Evolutionary conservation across 768 basidiomycete genomes (phyloP).

Genomic region (Porpolomopsis calyptriformis): DNA sequence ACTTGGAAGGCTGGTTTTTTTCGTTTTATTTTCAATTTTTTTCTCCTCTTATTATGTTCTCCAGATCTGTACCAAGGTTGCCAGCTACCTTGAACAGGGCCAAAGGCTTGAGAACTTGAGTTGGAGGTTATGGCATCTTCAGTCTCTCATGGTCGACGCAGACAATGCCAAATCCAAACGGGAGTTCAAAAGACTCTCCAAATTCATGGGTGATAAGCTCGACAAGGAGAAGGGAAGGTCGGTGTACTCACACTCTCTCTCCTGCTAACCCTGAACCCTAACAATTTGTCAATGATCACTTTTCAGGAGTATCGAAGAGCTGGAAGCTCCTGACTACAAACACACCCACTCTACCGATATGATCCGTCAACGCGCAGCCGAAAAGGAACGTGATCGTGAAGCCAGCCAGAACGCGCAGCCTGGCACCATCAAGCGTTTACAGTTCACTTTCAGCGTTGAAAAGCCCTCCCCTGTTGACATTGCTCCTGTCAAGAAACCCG

Average conservation of each 20-base stretch:
- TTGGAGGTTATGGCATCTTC: slow-evolving; percentile 89
- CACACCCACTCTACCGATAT: slow-evolving; percentile 73
- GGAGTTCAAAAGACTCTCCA: slow-evolving; percentile 83
- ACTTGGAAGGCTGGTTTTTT: slow-evolving; percentile 69
- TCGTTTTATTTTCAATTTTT: slow-evolving; percentile 7
- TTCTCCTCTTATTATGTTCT: neutral
- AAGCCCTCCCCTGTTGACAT: slow-evolving; percentile 44
- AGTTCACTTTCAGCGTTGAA: slow-evolving; percentile 82
- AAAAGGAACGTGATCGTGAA: slow-evolving; percentile 73
- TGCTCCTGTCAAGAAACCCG: slow-evolving; percentile 47
- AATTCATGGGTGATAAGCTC: slow-evolving; percentile 82
- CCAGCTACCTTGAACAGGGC: slow-evolving; percentile 82
- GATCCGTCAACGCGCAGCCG: slow-evolving; percentile 68
- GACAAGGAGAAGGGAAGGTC: slow-evolving; percentile 89
- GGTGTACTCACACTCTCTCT: slow-evolving; percentile 20
- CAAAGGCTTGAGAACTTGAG: slow-evolving; percentile 86
- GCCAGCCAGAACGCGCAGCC: slow-evolving; percentile 50
- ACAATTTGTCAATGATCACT: slow-evolving; percentile 11
- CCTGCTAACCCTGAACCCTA: slow-evolving; percentile 26
- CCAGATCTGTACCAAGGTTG: slow-evolving; percentile 84
- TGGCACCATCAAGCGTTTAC: slow-evolving; percentile 78
- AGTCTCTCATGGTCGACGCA: slow-evolving; percentile 83
- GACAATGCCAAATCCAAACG: slow-evolving; percentile 84
- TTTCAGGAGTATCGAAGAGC: slow-evolving; percentile 72
- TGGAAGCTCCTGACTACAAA: slow-evolving; percentile 74